A percentile compares a stretch with the other conserved stretches of the same genome.
Conservation (phyloP, 768 basidiomycete species). For the Rhodotorula graminis region DNA sequence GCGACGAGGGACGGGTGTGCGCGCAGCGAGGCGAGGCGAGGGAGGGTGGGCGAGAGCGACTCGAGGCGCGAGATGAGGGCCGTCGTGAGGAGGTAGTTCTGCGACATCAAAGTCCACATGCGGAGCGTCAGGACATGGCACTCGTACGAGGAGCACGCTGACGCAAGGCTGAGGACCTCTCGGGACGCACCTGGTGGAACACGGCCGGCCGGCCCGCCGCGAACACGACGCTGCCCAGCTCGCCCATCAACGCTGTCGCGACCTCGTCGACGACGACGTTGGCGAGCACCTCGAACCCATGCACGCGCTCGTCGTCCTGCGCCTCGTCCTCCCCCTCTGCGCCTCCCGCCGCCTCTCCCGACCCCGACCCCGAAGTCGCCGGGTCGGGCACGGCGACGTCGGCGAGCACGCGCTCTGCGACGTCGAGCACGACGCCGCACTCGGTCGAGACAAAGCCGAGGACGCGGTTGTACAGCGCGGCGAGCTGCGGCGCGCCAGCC, state of each 20-base stretch:
- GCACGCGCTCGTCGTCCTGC: slow-evolving; percentile 1
- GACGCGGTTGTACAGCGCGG: slow-evolving; percentile 72
- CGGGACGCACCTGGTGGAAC: slow-evolving; percentile 66
- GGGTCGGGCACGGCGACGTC: not conserved
- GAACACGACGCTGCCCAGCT: slow-evolving; percentile 76
- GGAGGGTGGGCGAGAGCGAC: slow-evolving; percentile 68
- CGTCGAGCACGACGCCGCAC: slow-evolving; percentile 66
- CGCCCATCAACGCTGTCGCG: slow-evolving; percentile 71
- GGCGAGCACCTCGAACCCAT: slow-evolving; percentile 73
- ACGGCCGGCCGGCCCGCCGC: slow-evolving; percentile 87
- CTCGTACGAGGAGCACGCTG: not conserved
- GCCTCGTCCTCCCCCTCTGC: not conserved
- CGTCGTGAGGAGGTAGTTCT: slow-evolving; percentile 75
- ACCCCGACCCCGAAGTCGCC: too few species aligned
- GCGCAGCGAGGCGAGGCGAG: slow-evolving; percentile 67
- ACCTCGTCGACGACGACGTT: slow-evolving; percentile 87
- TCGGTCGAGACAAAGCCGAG: slow-evolving; percentile 75
- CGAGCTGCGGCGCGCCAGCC: slow-evolving; percentile 63
- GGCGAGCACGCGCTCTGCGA: slow-evolving; percentile 57
- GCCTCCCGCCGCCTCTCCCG: not conserved
- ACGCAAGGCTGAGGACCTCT: not conserved
- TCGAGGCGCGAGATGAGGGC: slow-evolving; percentile 79
- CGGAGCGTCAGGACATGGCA: too few species aligned
- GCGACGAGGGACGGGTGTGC: slow-evolving; percentile 62
- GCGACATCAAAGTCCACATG: too few species aligned